A percentile compares a stretch with the other conserved stretches of the same genome.
Conservation (phyloP, 1,284 basidiomycete species). For the Irpex rosettiformis region DNA sequence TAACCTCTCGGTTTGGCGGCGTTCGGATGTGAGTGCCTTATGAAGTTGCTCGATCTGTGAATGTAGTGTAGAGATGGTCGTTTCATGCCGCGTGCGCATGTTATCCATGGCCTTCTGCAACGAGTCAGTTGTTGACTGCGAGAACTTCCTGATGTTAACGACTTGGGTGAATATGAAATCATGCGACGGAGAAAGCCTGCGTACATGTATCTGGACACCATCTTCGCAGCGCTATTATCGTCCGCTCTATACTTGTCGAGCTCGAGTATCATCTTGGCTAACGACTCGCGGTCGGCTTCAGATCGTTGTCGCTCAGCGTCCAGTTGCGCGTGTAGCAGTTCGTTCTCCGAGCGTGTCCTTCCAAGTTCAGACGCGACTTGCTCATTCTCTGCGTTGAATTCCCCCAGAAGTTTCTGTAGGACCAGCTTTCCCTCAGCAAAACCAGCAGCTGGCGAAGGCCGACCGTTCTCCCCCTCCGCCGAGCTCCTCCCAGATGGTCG, state of each 20-base stretch:
- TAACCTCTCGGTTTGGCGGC: constrained; percentile 46
- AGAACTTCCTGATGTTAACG: constrained; percentile 65
- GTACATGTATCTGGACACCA: constrained; percentile 87
- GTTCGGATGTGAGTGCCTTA: constrained; percentile 40
- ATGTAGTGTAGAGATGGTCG: constrained; percentile 58
- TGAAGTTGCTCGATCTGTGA: constrained; percentile 42
- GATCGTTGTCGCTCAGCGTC: constrained; percentile 44
- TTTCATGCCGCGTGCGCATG: constrained; percentile 57
- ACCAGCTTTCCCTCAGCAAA: constrained; percentile 47
- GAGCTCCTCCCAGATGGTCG: constrained; percentile 28
- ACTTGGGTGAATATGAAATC: background rate
- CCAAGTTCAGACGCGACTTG: constrained; percentile 44
- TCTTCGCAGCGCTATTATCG: constrained; percentile 75
- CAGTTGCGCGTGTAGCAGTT: constrained; percentile 37
- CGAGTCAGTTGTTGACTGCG: constrained; percentile 71
- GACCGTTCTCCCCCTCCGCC: constrained; percentile 13
- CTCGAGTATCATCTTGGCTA: constrained; percentile 48
- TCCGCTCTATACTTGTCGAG: constrained; percentile 65
- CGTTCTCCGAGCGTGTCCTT: constrained; percentile 42
- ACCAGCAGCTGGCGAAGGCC: constrained; percentile 33
- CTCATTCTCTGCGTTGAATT: constrained; percentile 48
- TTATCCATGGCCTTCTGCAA: constrained; percentile 65
- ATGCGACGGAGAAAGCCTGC: constrained; percentile 4
- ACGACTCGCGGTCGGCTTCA: constrained; percentile 39
- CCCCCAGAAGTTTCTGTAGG: constrained; percentile 46